Conservation (phyloP, 2,329 filamentous ascomycete genomes). For the Bimuria novae-zelandiae region DNA sequence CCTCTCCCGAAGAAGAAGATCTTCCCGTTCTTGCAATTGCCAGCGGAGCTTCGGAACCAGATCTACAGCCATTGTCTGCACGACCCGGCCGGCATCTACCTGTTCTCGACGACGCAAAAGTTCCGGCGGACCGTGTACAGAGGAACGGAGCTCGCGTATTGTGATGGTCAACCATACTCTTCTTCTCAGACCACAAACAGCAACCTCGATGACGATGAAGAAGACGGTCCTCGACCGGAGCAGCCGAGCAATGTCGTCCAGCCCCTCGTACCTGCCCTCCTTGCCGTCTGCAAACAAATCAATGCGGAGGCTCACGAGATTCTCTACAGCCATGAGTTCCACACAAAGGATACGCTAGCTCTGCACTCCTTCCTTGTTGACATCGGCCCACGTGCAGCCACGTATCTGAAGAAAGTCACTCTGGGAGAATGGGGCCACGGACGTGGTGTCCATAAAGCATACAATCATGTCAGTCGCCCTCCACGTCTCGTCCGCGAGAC, state of each 20-base stretch:
- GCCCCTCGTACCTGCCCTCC: conserved; percentile 29
- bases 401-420: conserved; percentile 29
- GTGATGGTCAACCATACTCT: not conserved
- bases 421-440: conserved; percentile 31
- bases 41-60: conserved; percentile 41
- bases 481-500: too few species aligned
- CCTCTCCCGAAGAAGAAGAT: conserved; percentile 36
- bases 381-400: conserved; percentile 29
- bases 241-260: conserved; percentile 10
- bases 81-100: conserved; percentile 31
- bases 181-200: not conserved
- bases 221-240: conserved; percentile 13
- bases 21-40: conserved; percentile 42
- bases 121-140: conserved; percentile 37
- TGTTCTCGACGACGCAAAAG: conserved; percentile 27
- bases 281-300: conserved; percentile 38
- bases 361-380: conserved; percentile 41
- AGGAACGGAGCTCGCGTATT: conserved; percentile 13
- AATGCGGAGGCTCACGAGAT: conserved; percentile 29
- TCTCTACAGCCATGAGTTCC: conserved; percentile 38
- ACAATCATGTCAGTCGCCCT: conserved; percentile 29
- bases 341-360: conserved; percentile 31
- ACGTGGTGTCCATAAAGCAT: conserved; percentile 30
- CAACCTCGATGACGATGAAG: conserved; percentile 5
- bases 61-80: conserved; percentile 38